Evolutionary conservation across 2,329 filamentous ascomycete species (phyloP), one percentile per base, ranked within the genome.

Genomic region (Curvularia verruculosa): DNA sequence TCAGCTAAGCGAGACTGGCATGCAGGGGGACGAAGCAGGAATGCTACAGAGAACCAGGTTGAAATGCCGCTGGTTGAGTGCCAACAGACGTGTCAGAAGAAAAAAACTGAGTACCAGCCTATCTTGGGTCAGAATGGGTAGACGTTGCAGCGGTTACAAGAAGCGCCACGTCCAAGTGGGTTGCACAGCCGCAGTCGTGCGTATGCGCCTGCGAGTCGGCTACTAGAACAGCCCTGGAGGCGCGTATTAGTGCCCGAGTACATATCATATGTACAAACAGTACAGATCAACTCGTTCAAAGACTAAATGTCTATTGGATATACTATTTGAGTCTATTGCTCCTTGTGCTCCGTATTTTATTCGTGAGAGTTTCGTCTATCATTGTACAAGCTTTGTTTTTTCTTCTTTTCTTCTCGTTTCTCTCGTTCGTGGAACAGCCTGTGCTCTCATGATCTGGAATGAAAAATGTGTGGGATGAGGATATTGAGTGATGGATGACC

Each of bases 331-430:
- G 49, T 66, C 63, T 69, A 65, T 61, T 54, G 47, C 61, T 48
- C 43, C 52, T 34, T 53, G 18, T n/a, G 40, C 45, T 43, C 54
- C 54, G 45, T 65, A 54, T 58, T 70, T 62, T 71, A 69, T 49
- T 69, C 64, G 54, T 67, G 58, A 66, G 61, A n/a, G 58, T 61
- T 40, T 65, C 58, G 53, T 71, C 67, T 69, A 72, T 70, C 68
- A 52, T 71, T 56, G 66, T 52, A 54, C n/a, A n/a, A n/a, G n/a
- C n/a, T n/a, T n/a, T n/a, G n/a, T n/a, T n/a, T n/a, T n/a, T n/a
- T n/a, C n/a, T n/a, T 60, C 58, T 62, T 61, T 67, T 36, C 60
- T 41, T 48, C 54, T 61, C 8, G 61, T 72, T 50, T 61, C 8
- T 29, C 26, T 31, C 57, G 48, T 57, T 71, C 60, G 51, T 44